Percentiles rank a stretch among this genome's conserved stretches.
phyloP scores from a whole-genome alignment of 1,139 yeast genomes.

The Blastobotrys ciferrii region DNA sequence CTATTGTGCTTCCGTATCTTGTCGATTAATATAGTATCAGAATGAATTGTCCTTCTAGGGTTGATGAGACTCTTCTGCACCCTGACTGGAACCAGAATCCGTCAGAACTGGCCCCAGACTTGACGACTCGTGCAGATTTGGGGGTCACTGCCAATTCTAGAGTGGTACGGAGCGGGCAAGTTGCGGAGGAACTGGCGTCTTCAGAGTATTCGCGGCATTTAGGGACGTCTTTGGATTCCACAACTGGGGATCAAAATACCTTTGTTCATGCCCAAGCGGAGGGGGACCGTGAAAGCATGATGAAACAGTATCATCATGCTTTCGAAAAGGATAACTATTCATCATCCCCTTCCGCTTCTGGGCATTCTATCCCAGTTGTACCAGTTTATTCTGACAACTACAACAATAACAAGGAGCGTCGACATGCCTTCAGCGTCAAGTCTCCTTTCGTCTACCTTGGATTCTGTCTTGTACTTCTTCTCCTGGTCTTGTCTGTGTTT shows the following conservation, averaged over 20 bases:
- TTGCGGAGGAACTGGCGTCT: not conserved
- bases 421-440: too few species aligned
- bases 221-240: not conserved
- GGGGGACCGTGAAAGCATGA: not conserved
- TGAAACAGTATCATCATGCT: not conserved
- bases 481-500: not conserved
- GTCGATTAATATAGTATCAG: not conserved
- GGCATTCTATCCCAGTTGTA: not conserved
- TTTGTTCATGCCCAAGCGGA: not conserved
- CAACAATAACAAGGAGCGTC: too few species aligned
- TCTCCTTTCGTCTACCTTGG: not conserved
- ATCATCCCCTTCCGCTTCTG: not conserved
- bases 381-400: too few species aligned
- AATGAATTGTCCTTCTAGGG: not conserved
- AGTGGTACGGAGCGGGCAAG: not conserved
- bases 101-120: not conserved
- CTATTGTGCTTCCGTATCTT: not conserved
- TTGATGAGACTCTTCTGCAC: not conserved
- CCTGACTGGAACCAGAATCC: not conserved
- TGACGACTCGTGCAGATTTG: not conserved
- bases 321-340: not conserved
- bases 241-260: not conserved
- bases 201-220: not conserved
- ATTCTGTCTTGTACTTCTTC: not conserved
- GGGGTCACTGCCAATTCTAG: not conserved